Percentiles rank a stretch among this genome's conserved stretches.
phyloP scores from a whole-genome alignment of 306 rosid species.

The Trifolium pratense region DNA sequence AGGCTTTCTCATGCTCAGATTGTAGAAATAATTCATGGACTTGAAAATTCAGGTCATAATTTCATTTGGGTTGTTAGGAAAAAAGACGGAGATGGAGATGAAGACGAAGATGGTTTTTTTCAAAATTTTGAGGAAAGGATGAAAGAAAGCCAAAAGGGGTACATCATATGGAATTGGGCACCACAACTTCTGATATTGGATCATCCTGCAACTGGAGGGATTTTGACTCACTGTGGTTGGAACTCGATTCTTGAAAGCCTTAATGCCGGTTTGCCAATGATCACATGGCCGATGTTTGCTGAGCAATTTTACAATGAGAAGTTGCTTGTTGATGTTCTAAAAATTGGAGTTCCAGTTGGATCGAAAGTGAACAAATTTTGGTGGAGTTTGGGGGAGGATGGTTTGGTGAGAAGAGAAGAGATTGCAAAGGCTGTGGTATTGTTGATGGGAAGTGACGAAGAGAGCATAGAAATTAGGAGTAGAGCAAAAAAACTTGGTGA shows the following conservation, averaged over 20 bases:
- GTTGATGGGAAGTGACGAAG: not conserved
- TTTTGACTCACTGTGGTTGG: constrained; percentile 47
- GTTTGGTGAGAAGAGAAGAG: not conserved
- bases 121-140: constrained; percentile 33
- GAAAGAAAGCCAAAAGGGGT: constrained; percentile 26
- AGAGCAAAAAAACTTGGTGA: not conserved
- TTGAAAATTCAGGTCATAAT: constrained; percentile 34
- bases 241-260: constrained; percentile 37
- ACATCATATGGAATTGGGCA: constrained; percentile 42
- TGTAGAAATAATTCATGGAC: constrained; percentile 37
- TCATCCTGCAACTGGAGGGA: constrained; percentile 34
- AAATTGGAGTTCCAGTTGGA: constrained; percentile 33
- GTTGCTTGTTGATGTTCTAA: constrained; percentile 28
- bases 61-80: constrained; percentile 39
- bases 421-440: not conserved
- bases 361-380: constrained; percentile 29
- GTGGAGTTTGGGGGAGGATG: not conserved
- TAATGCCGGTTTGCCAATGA: constrained; percentile 35
- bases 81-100: not conserved
- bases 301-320: constrained; percentile 45
- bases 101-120: not conserved
- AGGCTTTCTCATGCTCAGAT: constrained; percentile 26
- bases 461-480: not conserved
- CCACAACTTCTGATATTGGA: constrained; percentile 38
- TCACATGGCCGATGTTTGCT: constrained; percentile 42